phyloP scores from a whole-genome alignment of 139 green algal genomes.

The Asterochloris erici region DNA sequence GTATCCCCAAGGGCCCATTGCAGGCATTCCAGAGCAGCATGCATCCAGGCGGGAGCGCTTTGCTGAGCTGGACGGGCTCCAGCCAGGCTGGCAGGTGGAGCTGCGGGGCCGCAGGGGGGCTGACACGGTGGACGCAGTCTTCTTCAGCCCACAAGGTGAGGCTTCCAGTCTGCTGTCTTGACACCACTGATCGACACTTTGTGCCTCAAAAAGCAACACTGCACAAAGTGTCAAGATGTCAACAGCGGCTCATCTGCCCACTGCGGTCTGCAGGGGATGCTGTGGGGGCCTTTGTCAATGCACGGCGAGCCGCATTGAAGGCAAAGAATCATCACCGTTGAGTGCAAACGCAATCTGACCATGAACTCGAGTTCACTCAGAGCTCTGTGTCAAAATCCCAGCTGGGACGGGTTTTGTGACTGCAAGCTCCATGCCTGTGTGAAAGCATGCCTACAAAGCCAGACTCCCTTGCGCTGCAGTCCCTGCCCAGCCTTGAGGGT shows the following conservation, averaged over 20 bases:
- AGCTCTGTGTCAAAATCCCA: not conserved
- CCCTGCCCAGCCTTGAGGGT: not conserved
- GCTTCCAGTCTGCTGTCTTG: not conserved
- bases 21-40: conserved; percentile 64
- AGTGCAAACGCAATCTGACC: not conserved
- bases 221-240: not conserved
- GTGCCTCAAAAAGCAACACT: too few relatives aligned
- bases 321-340: not conserved
- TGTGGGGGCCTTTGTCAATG: conserved; percentile 16
- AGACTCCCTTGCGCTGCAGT: not conserved
- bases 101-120: conserved; percentile 43
- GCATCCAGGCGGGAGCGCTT: conserved; percentile 76
- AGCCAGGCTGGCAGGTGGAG: conserved; percentile 83
- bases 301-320: conserved; percentile 9
- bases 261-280: not conserved
- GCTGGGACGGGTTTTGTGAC: not conserved
- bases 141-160: conserved; percentile 65
- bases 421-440: not conserved
- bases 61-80: conserved; percentile 77
- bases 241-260: not conserved
- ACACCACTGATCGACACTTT: not conserved
- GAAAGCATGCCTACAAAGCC: not conserved
- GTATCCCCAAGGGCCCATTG: conserved; percentile 62
- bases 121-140: conserved; percentile 70
- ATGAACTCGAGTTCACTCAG: not conserved